Percentiles rank a stretch among this genome's conserved stretches.
phyloP scores from a whole-genome alignment of 805 yeast species.

The Zygotorulaspora sp. region DNA sequence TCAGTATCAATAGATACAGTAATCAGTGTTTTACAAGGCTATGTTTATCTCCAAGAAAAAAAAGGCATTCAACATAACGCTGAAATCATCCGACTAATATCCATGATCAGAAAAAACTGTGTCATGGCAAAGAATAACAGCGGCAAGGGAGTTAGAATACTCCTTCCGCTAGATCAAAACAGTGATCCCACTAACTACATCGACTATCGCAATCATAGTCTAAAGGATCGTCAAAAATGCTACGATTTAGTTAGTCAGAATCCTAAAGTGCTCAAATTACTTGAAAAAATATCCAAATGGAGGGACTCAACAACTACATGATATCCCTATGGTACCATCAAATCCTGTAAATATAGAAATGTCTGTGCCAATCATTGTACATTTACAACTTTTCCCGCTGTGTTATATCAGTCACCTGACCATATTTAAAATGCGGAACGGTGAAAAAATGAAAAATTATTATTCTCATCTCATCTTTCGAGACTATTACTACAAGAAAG shows the following conservation, averaged over 20 bases:
- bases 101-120: conserved; percentile 28
- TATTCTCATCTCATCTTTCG: neutral
- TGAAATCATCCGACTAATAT: conserved; percentile 24
- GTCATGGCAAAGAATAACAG: conserved; percentile 7
- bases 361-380: too few relatives aligned
- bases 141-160: conserved; percentile 12
- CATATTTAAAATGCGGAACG: too few relatives aligned
- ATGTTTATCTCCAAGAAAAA: conserved; percentile 12
- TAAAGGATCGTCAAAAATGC: conserved; percentile 14
- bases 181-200: neutral
- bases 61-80: conserved; percentile 15
- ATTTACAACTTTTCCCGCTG: too few relatives aligned
- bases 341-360: conserved; percentile 1
- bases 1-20: conserved; percentile 26
- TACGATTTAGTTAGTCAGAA: conserved; percentile 17
- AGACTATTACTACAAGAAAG: neutral
- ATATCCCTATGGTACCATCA: neutral
- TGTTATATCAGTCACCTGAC: too few relatives aligned
- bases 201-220: conserved; percentile 1
- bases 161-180: conserved; percentile 15
- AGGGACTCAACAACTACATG: conserved; percentile 3
- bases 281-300: conserved; percentile 18
- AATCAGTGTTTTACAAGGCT: conserved; percentile 22
- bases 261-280: conserved; percentile 14
- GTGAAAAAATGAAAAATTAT: neutral